Evolutionary conservation across 495 filamentous ascomycete genomes (phyloP).

Genomic region (Tuber borchii): DNA sequence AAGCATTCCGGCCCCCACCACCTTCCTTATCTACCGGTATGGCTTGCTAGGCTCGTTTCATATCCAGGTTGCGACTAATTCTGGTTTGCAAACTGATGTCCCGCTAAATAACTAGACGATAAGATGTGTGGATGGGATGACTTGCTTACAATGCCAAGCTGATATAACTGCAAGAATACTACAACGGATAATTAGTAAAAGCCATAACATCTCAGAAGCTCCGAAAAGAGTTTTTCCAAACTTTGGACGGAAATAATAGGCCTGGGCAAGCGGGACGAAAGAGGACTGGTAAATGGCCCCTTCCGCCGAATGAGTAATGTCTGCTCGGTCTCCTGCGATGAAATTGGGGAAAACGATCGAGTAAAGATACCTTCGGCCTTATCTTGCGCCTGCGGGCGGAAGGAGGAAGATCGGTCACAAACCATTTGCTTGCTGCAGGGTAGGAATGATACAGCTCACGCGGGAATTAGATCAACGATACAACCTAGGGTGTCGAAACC

Average conservation of each 20-base stretch:
- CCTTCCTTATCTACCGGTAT: not conserved
- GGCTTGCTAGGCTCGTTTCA: not conserved
- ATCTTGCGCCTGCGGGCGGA: conserved; percentile 16
- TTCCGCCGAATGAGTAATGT: not conserved
- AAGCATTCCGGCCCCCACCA: not conserved
- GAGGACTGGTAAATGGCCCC: not conserved
- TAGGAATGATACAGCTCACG: not conserved
- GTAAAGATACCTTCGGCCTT: conserved; percentile 33
- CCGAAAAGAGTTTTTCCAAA: not conserved
- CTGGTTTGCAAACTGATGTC: not conserved
- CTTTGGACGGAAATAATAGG: not conserved
- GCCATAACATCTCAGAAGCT: not conserved
- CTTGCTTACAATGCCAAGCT: not conserved
- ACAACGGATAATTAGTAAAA: not conserved
- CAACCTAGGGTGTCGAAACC: not conserved
- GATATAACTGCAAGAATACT: not conserved
- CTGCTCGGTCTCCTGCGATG: not conserved
- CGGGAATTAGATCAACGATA: not conserved
- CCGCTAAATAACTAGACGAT: not conserved
- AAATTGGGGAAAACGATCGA: conserved; percentile 23
- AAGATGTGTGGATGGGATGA: not conserved
- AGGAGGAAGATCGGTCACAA: not conserved
- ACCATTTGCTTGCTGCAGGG: not conserved
- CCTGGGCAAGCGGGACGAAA: not conserved
- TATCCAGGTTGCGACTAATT: not conserved